phyloP scores from a whole-genome alignment of 139 green algal genomes.

The Coccomyxa sp. region DNA sequence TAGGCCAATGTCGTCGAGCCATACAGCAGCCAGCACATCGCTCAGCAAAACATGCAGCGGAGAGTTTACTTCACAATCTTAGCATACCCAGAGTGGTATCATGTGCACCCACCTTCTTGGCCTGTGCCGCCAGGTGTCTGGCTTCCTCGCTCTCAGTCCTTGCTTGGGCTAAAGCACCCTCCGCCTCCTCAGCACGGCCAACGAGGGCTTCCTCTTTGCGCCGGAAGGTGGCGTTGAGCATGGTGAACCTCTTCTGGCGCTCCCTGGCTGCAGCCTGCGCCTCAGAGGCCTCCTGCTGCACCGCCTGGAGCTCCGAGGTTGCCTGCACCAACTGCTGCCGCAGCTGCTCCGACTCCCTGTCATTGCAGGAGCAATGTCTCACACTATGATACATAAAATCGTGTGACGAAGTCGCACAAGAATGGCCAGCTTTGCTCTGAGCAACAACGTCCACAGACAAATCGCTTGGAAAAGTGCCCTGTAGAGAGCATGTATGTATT shows the following conservation, averaged over 20 bases:
- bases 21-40: too few species aligned
- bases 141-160: constrained; percentile 7
- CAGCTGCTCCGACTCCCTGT: not conserved
- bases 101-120: not conserved
- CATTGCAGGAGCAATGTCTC: too few species aligned
- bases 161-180: constrained; percentile 5
- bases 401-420: too few species aligned
- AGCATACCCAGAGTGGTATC: too few species aligned
- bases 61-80: too few species aligned
- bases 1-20: too few species aligned
- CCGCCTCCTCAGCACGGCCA: not conserved
- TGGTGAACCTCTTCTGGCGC: constrained; percentile 33
- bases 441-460: too few species aligned
- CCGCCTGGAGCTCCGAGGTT: not conserved
- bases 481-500: too few species aligned
- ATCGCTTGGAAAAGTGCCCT: too few species aligned
- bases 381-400: too few species aligned
- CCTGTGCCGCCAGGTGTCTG: constrained; percentile 5
- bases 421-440: too few species aligned
- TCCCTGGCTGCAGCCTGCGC: constrained; percentile 9
- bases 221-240: constrained; percentile 28
- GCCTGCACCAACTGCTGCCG: not conserved
- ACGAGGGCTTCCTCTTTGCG: constrained; percentile 19
- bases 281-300: constrained; percentile 2
- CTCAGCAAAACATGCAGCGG: too few species aligned